Evolutionary conservation across 495 filamentous ascomycete genomes (phyloP), one percentile per base, ranked within the genome.

Genomic region (Penicillium crystallinum): DNA sequence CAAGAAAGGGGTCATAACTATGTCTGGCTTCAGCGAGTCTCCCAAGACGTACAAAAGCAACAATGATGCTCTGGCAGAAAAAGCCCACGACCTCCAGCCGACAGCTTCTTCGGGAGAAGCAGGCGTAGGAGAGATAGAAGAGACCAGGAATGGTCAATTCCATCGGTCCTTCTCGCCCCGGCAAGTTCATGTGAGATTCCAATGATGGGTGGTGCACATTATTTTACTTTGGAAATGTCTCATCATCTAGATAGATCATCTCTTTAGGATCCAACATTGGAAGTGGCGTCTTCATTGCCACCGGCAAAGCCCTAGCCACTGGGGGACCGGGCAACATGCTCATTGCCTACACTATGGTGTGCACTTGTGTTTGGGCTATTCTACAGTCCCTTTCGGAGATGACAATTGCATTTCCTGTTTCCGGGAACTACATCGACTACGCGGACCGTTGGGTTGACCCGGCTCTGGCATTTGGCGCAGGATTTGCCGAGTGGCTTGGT

Each of bases 361-460:
- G 64, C 48, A 45, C 54, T 12, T 50, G 57, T 19, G 59, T 65
- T 17, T 69, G 64, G 64, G 59, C 59, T 22, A 53, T 59, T 27
- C 49, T 69, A 7, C 59, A 67, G 42, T 58, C 62, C 3, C 39
- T 69, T 4, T 57, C 57, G 1, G 66, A 69, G 34, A 66, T 67
- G 62, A 65, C 64, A 1, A 64, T 65, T 38, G 62, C 60, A 8
- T 67, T 66, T 35, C 66, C 66, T 5, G 63, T 60, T 5, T 62
- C 64, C 1, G 64, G 64, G 2, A 65, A 60, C 41, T 67, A 58
- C 42, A 69, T 66, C 34, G 66, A 69, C 38, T 66, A 65, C 49
- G 62, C 64, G 4, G 62, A 61, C 48, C 64, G 66, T 14, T 69
- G 46, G 50, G 66, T 69, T 18, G 66, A 69, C 40, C 62, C 62